phyloP scores from a whole-genome alignment of 257 asterid species.

The Ehretia macrophylla region DNA sequence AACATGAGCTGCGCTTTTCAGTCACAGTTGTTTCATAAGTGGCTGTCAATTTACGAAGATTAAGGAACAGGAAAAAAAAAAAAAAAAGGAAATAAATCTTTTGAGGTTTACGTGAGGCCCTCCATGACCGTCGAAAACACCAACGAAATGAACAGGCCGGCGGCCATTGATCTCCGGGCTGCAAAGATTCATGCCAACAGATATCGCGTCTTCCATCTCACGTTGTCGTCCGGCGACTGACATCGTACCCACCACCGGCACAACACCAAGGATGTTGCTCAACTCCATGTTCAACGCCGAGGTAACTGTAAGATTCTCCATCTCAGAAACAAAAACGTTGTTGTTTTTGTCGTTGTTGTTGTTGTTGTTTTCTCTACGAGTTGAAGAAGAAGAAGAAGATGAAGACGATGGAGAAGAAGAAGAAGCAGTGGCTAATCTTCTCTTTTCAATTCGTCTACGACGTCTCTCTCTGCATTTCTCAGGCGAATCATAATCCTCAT shows the following conservation, averaged over 20 bases:
- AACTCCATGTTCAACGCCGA: neutral
- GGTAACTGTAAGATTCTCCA: neutral
- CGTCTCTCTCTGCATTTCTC: too few relatives aligned
- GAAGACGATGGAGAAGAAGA: conserved; percentile 4
- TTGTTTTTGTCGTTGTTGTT: too few relatives aligned
- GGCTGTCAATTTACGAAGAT: too few relatives aligned
- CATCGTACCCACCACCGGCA: conserved; percentile 16
- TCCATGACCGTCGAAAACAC: conserved; percentile 28
- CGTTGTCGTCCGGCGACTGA: conserved; percentile 18
- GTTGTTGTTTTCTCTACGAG: neutral
- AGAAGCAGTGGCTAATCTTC: neutral
- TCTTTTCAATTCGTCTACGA: too few relatives aligned
- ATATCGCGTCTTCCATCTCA: conserved; percentile 16
- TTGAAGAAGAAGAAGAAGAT: neutral
- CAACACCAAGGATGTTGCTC: neutral
- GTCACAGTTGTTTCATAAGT: too few relatives aligned
- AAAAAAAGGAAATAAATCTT: neutral
- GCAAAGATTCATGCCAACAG: conserved; percentile 16
- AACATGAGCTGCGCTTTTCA: too few relatives aligned
- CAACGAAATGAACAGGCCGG: conserved; percentile 15
- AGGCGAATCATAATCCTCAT: too few relatives aligned
- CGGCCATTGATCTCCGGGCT: conserved; percentile 12
- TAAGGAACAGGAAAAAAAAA: too few relatives aligned
- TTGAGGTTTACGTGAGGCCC: conserved; percentile 11
- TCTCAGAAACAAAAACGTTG: neutral